Percentiles rank a stretch among this genome's conserved stretches.
phyloP scores from a whole-genome alignment of 2,329 filamentous ascomycete genomes.

The Talaromyces sp. region DNA sequence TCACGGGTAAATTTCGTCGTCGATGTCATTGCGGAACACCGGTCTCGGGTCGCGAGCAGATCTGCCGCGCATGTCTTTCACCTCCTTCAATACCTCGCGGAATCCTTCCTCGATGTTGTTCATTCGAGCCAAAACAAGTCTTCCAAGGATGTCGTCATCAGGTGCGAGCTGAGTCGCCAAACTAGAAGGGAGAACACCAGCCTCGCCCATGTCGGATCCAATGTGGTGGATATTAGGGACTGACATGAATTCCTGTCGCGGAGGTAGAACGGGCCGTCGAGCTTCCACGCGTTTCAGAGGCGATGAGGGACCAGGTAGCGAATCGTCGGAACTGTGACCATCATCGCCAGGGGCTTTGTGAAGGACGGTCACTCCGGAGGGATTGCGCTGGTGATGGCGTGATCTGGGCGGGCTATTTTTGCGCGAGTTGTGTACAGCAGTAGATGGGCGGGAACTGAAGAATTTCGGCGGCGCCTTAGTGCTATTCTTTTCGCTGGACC shows the following conservation, averaged over 20 bases:
- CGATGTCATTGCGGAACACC: slow-evolving; percentile 23
- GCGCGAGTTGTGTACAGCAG: slow-evolving; percentile 35
- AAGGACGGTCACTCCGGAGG: slow-evolving; percentile 77
- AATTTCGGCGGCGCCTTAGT: slow-evolving; percentile 27
- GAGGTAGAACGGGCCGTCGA: slow-evolving; percentile 31
- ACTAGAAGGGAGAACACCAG: slow-evolving; percentile 62
- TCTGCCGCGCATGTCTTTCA: slow-evolving; percentile 51
- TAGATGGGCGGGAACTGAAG: slow-evolving; percentile 34
- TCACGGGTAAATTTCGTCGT: neutral
- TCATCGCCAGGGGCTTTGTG: slow-evolving; percentile 49
- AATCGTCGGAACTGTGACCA: slow-evolving; percentile 10
- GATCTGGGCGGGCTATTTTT: slow-evolving; percentile 31
- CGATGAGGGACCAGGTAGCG: slow-evolving; percentile 14
- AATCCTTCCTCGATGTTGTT: slow-evolving; percentile 90
- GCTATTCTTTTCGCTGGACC: slow-evolving; percentile 12
- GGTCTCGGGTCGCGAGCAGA: slow-evolving; percentile 6
- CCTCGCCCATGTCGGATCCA: slow-evolving; percentile 62
- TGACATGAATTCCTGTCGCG: slow-evolving; percentile 49
- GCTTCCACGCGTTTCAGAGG: slow-evolving; percentile 3
- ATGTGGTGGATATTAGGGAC: slow-evolving; percentile 52
- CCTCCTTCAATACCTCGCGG: slow-evolving; percentile 75
- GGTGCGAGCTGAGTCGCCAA: slow-evolving; percentile 74
- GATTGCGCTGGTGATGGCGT: slow-evolving; percentile 61
- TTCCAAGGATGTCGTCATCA: slow-evolving; percentile 67
- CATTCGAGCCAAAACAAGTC: slow-evolving; percentile 82